Base-by-base conservation (phyloP, 2,329 filamentous ascomycete species). In the Cercospora zeae-maydis region DNA sequence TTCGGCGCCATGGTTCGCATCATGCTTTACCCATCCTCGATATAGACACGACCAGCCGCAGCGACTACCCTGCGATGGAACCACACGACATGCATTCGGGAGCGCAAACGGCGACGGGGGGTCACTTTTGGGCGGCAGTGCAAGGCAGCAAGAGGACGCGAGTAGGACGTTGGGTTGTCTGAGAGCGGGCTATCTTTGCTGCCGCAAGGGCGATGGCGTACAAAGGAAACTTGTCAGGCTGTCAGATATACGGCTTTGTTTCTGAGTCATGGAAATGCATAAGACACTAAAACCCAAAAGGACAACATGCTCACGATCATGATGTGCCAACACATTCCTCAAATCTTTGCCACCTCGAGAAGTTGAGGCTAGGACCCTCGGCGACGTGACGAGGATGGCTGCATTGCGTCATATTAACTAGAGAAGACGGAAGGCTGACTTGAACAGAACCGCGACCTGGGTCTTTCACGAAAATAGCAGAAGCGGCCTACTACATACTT, bases 1-100 rank as follows among this genome's bases (percentile, higher is more conserved):
- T 97, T 98, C 86, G 92, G 93, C 83, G 92, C 72, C 58, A 73
- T 73, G 70, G 72, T 76, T 63, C 71, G 75, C 67, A 71, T 77
- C 66, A 77, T 77, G 75, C 73, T 77, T 56, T 77, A 77, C 74
- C 75, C 75, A 58, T 75, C 73, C 67, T 72, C 75, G 74, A 76
- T 77, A 76, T 77, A 72, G 58, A 61, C 45, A 64, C 62, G 62
- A 58, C 34, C 51, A 55, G 30, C 55, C 54, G 58, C 58, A 61
- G 69, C 19, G 36, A 55, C 16, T 21, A 34, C 36, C 51, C 51
- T 61, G 59, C 59, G 51, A 61, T 34, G 49, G 51, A 61, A 53
- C 49, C 16, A 49, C 42, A 39, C 34, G 30, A 56, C 59, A 56
- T 61, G 59, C 39, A 61, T 61, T 56, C 59, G 52, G 51, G 52